A percentile compares a stretch with the other conserved stretches of the same genome.
Evolutionary conservation across 1,284 basidiomycete species (phyloP).

Genomic region (Xanthoconium separans): DNA sequence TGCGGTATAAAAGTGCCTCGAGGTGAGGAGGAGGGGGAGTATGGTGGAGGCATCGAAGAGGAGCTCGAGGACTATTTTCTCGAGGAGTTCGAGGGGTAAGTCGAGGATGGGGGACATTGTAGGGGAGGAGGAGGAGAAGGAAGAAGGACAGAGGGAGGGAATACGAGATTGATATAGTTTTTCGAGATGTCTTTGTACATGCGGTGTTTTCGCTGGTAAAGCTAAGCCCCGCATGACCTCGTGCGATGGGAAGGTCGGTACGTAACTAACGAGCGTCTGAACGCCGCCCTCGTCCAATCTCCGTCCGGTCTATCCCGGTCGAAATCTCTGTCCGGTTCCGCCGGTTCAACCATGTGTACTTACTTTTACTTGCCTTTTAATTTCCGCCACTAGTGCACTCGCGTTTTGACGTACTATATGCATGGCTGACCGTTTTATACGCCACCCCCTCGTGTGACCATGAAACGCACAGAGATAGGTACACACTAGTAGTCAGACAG

Average conservation of each 20-base stretch:
- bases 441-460: slow-evolving; percentile 26
- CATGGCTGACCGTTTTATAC: slow-evolving; percentile 2
- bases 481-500: too few species aligned
- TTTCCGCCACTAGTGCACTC: slow-evolving; percentile 17
- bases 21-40: slow-evolving; percentile 51
- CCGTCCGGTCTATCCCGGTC: not conserved
- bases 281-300: not conserved
- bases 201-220: not conserved
- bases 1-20: slow-evolving; percentile 39
- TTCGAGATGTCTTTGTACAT: not conserved
- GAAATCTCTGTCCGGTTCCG: not conserved
- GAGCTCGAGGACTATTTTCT: slow-evolving; percentile 52
- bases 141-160: too few species aligned
- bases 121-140: not conserved
- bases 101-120: slow-evolving; percentile 20
- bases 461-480: slow-evolving; percentile 14
- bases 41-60: slow-evolving; percentile 38
- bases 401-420: slow-evolving; percentile 23
- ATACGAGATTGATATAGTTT: too few species aligned
- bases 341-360: not conserved
- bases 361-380: slow-evolving; percentile 12
- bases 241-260: not conserved
- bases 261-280: not conserved
- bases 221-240: not conserved
- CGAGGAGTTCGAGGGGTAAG: slow-evolving; percentile 61